Conservation (phyloP, 1,139 yeast species). For the Suhomyces ambrosiae region DNA sequence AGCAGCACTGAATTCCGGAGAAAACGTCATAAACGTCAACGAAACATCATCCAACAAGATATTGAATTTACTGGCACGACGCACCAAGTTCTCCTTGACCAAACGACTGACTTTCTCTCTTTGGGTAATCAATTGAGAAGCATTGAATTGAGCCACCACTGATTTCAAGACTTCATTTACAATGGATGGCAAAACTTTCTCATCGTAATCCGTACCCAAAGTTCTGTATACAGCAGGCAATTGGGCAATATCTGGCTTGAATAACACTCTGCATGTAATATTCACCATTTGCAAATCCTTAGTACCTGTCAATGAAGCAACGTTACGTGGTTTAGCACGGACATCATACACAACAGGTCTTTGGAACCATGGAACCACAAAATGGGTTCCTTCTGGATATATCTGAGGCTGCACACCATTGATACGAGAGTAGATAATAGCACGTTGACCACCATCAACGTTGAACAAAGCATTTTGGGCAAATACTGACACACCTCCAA, state of each 20-base stretch:
- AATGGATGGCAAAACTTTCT: slow-evolving; percentile 92
- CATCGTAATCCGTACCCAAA: slow-evolving; percentile 91
- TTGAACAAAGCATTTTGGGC: slow-evolving; percentile 82
- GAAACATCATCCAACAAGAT: slow-evolving; percentile 93
- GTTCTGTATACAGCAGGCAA: slow-evolving; percentile 89
- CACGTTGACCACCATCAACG: slow-evolving; percentile 99
- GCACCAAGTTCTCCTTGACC: slow-evolving; percentile 86
- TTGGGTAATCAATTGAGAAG: slow-evolving; percentile 95
- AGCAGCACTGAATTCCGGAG: slow-evolving; percentile 96
- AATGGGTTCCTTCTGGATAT: slow-evolving; percentile 93
- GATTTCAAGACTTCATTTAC: slow-evolving; percentile 95
- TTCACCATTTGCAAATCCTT: slow-evolving; percentile 99
- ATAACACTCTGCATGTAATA: slow-evolving; percentile 94
- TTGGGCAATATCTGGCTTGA: slow-evolving; percentile 79
- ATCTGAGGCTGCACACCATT: slow-evolving; percentile 86
- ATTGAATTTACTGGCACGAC: slow-evolving; percentile 90
- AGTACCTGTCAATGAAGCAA: slow-evolving; percentile 96
- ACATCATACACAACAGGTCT: slow-evolving; percentile 92
- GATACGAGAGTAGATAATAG: slow-evolving; percentile 86
- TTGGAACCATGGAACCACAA: slow-evolving; percentile 93
- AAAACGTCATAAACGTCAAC: slow-evolving; percentile 91
- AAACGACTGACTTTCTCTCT: slow-evolving; percentile 93
- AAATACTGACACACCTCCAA: slow-evolving; percentile 72
- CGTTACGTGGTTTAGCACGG: slow-evolving; percentile 95
- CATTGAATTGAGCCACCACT: slow-evolving; percentile 97